Evolutionary conservation across 2,329 filamentous ascomycete species (phyloP).

Genomic region (Aspergillus luchuensis): DNA sequence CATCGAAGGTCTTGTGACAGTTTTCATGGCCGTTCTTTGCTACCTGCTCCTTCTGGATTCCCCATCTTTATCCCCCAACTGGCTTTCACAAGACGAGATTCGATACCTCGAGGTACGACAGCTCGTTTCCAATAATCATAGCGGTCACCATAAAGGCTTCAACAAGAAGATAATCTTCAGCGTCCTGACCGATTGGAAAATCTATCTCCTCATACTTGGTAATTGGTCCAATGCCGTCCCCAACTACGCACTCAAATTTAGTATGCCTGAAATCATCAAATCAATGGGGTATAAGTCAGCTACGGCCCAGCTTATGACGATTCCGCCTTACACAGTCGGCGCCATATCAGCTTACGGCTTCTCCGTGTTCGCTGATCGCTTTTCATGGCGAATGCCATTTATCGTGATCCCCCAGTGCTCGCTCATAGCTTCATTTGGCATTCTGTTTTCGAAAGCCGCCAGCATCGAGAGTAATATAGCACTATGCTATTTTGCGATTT

Average conservation of each 20-base stretch:
- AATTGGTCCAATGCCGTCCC: slow-evolving; percentile 49
- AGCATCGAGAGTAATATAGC: no score
- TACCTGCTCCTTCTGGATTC: no score
- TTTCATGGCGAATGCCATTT: slow-evolving; percentile 45
- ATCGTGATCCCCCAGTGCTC: slow-evolving; percentile 39
- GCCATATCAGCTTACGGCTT: slow-evolving; percentile 31
- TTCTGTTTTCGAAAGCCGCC: slow-evolving; percentile 36
- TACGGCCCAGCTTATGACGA: slow-evolving; percentile 29
- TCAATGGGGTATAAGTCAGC: slow-evolving; percentile 33
- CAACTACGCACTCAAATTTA: slow-evolving; percentile 38
- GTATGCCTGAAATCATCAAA: slow-evolving; percentile 44
- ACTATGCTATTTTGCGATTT: no score
- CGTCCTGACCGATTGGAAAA: slow-evolving; percentile 53
- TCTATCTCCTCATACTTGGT: slow-evolving; percentile 46
- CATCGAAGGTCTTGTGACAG: no score
- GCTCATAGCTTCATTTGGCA: slow-evolving; percentile 40
- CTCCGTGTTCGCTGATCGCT: slow-evolving; percentile 41
- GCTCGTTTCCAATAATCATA: no score
- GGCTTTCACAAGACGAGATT: no score
- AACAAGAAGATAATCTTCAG: slow-evolving; percentile 38
- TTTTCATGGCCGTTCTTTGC: no score
- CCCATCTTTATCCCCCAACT: no score
- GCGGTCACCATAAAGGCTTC: neutral
- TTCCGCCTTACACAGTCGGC: slow-evolving; percentile 40
- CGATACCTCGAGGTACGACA: no score